A percentile compares a stretch with the other conserved stretches of the same genome.
Conservation (phyloP, 2,329 filamentous ascomycete genomes). For the Fusarium coicis region DNA sequence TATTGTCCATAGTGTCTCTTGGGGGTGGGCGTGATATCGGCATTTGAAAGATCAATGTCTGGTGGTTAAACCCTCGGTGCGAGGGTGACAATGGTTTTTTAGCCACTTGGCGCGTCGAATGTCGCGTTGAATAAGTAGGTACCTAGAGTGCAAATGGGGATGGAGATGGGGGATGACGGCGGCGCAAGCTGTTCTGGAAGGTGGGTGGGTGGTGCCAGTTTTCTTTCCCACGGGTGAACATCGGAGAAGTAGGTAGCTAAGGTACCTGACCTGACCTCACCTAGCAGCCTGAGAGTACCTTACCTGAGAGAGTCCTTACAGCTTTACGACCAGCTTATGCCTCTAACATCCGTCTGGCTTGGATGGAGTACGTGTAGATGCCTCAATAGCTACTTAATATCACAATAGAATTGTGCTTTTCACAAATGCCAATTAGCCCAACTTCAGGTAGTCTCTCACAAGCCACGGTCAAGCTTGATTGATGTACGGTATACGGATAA, state of each 20-base stretch:
- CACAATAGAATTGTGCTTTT: neutral
- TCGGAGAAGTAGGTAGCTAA: slow-evolving; percentile 18
- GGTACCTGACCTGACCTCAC: neutral
- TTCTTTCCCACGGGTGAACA: slow-evolving; percentile 38
- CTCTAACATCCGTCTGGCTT: neutral
- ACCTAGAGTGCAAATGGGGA: slow-evolving; percentile 7
- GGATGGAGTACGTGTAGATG: neutral
- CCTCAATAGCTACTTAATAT: neutral
- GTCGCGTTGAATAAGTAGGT: slow-evolving; percentile 40
- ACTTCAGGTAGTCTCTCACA: neutral
- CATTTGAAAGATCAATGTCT: slow-evolving; percentile 34
- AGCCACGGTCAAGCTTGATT: slow-evolving; percentile 26
- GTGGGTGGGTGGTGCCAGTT: slow-evolving; percentile 35
- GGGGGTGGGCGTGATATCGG: slow-evolving; percentile 33
- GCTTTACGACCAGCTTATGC: neutral
- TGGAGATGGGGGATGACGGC: slow-evolving; percentile 33
- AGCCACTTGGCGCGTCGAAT: slow-evolving; percentile 46
- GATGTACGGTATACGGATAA: neutral
- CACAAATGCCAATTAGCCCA: neutral
- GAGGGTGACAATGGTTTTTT: slow-evolving; percentile 45
- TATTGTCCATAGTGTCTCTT: slow-evolving; percentile 62
- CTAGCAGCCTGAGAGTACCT: too few relatives aligned
- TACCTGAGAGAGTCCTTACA: neutral
- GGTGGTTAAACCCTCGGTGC: slow-evolving; percentile 41
- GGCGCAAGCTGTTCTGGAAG: slow-evolving; percentile 43